phyloP scores from a whole-genome alignment of 148 eudicot genomes.

The Vaccinium darrowii region DNA sequence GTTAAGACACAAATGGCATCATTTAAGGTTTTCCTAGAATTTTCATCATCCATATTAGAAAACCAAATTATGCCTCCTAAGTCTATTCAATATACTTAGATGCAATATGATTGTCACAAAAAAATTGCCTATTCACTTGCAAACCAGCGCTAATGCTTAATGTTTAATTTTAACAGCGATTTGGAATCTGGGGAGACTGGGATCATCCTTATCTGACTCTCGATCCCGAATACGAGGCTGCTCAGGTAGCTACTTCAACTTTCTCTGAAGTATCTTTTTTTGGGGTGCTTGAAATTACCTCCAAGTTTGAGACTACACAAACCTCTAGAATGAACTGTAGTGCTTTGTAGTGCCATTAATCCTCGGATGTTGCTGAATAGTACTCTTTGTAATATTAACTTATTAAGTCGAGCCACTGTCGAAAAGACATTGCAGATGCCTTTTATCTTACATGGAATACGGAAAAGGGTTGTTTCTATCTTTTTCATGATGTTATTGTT shows the following conservation, averaged over 20 bases:
- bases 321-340: neutral
- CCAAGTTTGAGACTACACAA: constrained; percentile 7
- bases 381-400: neutral
- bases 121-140: neutral
- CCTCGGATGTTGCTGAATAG: neutral
- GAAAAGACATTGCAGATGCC: neutral
- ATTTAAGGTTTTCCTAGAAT: constrained; percentile 55
- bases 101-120: neutral
- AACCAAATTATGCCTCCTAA: neutral
- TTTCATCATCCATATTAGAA: neutral
- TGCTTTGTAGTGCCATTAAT: neutral
- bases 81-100: neutral
- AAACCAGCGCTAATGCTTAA: constrained; percentile 3
- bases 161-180: constrained; percentile 42
- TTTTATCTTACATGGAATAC: neutral
- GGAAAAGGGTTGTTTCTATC: neutral
- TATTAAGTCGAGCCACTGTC: neutral
- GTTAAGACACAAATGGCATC: constrained; percentile 91
- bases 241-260: constrained; percentile 48
- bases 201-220: constrained; percentile 83
- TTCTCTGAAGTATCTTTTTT: neutral
- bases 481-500: constrained; percentile 1
- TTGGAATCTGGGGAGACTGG: constrained; percentile 91
- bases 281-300: neutral
- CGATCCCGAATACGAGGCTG: constrained; percentile 92